Base-by-base conservation (phyloP, 106 monocot species). In the Apostasia shenzhenica region DNA sequence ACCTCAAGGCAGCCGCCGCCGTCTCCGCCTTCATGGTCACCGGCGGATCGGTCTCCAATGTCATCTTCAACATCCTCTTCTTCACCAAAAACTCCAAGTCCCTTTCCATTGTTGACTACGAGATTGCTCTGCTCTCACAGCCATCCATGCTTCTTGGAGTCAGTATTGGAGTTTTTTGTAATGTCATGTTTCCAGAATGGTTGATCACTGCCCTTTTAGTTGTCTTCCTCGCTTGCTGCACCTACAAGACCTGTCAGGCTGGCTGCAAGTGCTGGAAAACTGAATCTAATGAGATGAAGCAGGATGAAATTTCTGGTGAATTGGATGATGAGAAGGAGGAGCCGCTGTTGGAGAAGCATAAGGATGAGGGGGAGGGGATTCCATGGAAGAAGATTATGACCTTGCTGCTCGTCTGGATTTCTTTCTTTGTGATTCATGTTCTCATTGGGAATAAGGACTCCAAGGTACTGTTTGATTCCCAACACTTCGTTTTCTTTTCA, bases 1-100 rank as follows among this genome's bases (percentile, higher is more conserved):
- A 80, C 72, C 80, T 94, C 71, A 90, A 87, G 76, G 65, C 69
- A 2, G 82, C 90, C 49, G 73, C 90, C 57, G 54, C 78, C 42
- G 80, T 76, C 84, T 82, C 94, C 0, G 79, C 84, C n/a, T 87
- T 87, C 87, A 90, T 94, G 94, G 94, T 94, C 49, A 85, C 90
- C 2, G 90, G 73, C 0, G 87, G 75, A 2, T 76, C 90, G 2
- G 26, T 73, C 14, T 69, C 94, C 71, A 90, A 80, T 39, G 90
- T 94, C 39, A 3, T 84, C 9, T 86, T 80, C 84, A 86, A 71
- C 62, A 59, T 91, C 51, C 58, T 69, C 55, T 71, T 75, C 74
- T 10, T 57, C 48, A 8, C 39, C 49, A 13, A 54, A 26, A 26
- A n/a, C 14, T 8, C 43, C 14, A 59, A 66, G 13, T 54, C 62